Evolutionary conservation across 306 rosid species (phyloP).

Genomic region (Purshia tridentata): DNA sequence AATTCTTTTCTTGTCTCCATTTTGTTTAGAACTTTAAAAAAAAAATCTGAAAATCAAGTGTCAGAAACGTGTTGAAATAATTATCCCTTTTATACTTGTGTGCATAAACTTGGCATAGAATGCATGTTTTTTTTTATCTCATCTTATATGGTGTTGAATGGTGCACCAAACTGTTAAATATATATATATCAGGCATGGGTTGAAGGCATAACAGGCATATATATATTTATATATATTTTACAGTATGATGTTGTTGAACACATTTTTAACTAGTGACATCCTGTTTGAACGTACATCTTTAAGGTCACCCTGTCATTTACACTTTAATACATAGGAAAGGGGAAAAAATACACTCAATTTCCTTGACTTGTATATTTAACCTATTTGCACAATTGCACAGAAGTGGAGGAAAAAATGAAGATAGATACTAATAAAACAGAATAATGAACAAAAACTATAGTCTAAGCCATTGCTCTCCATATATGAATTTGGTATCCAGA

Average conservation of each 20-base stretch:
- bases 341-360: too few species aligned
- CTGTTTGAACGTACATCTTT: too few species aligned
- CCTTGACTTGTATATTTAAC: not conserved
- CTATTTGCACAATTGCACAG: not conserved
- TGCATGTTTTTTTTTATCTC: too few species aligned
- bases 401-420: not conserved
- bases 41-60: not conserved
- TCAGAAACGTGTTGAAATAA: not conserved
- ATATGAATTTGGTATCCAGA: constrained; percentile 51
- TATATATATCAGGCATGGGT: too few species aligned
- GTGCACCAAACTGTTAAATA: too few species aligned
- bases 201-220: too few species aligned
- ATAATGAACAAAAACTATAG: constrained; percentile 28
- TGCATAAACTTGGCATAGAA: not conserved
- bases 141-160: too few species aligned
- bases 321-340: too few species aligned
- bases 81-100: not conserved
- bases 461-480: constrained; percentile 80
- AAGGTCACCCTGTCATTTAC: too few species aligned
- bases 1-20: not conserved
- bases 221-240: too few species aligned
- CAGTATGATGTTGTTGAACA: too few species aligned
- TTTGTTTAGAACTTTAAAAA: not conserved
- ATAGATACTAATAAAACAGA: not conserved
- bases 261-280: too few species aligned